phyloP scores from a whole-genome alignment of 768 basidiomycete species.

The Phanerochaete carnosa region DNA sequence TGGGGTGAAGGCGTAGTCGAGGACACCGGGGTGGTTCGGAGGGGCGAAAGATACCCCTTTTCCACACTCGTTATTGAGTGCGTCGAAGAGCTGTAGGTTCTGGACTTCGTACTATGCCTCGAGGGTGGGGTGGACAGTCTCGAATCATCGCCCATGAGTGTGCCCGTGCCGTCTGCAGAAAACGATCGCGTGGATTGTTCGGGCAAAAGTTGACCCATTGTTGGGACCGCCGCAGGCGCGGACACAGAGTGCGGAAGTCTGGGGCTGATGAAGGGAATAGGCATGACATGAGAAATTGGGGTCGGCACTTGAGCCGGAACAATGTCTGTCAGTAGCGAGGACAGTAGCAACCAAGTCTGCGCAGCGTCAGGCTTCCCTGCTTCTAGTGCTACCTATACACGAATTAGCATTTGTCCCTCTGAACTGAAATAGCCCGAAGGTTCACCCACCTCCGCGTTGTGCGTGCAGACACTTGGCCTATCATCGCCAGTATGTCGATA shows the following conservation, averaged over 20 bases:
- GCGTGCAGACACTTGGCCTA: constrained; percentile 45
- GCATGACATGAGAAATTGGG: constrained; percentile 19
- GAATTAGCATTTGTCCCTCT: background rate
- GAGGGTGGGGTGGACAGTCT: background rate
- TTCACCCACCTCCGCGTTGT: constrained; percentile 54
- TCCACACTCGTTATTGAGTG: constrained; percentile 7
- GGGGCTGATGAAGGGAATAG: constrained; percentile 19
- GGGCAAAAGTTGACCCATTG: constrained; percentile 14
- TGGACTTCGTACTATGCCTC: background rate
- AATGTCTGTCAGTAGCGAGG: constrained; percentile 50
- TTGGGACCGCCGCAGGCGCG: constrained; percentile 38
- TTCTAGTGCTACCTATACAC: constrained; percentile 41
- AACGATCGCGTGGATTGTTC: constrained; percentile 4
- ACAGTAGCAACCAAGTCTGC: constrained; percentile 67
- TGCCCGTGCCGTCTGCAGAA: background rate
- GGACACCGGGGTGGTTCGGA: constrained; percentile 19
- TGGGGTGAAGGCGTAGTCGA: constrained; percentile 24
- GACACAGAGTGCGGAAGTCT: constrained; percentile 36
- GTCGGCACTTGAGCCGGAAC: constrained; percentile 28
- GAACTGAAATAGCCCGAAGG: background rate
- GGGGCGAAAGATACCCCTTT: constrained; percentile 19
- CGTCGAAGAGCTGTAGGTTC: constrained; percentile 4
- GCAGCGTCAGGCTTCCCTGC: constrained; percentile 54
- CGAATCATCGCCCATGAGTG: background rate
- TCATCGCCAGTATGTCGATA: constrained; percentile 55